These are phyloP conservation scores for Acacia confusa DNA, from an alignment of 306 rosid genomes.

Conservation along the genomic window DNA sequence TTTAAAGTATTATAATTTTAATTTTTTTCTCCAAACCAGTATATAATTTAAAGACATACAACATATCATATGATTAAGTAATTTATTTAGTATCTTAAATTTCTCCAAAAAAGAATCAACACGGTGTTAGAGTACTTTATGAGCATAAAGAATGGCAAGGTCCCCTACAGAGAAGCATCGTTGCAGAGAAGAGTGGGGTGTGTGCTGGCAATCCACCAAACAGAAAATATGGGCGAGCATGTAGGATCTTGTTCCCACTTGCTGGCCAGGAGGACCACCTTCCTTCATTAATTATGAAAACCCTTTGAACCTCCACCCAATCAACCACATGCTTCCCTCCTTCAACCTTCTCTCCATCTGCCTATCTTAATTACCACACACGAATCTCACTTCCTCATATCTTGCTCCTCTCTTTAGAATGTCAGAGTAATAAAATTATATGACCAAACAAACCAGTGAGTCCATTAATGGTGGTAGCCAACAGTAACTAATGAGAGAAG, in stretches of 20 bases:
- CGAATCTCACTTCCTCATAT: background rate
- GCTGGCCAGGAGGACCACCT: conserved; percentile 1
- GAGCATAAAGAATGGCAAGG: background rate
- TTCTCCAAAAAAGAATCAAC: too few relatives aligned
- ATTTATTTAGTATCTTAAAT: too few relatives aligned
- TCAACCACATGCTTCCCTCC: background rate
- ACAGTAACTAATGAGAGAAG: background rate
- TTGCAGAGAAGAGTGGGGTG: background rate
- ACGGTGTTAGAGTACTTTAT: too few relatives aligned
- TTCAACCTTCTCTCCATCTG: background rate
- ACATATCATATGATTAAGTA: too few relatives aligned
- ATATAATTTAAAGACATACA: too few relatives aligned
- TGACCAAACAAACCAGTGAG: too few relatives aligned
- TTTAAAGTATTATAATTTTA: too few relatives aligned
- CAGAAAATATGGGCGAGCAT: background rate
- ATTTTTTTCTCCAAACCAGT: too few relatives aligned
- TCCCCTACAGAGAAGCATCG: background rate
- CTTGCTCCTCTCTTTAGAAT: background rate
- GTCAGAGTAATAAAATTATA: background rate
- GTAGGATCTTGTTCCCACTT: background rate
- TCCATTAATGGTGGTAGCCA: background rate
- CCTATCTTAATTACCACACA: background rate
- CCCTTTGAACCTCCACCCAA: background rate
- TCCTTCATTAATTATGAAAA: background rate
- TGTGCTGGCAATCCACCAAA: background rate